Evolutionary conservation across 2,329 filamentous ascomycete genomes (phyloP).

Genomic region (Acarospora socialis): DNA sequence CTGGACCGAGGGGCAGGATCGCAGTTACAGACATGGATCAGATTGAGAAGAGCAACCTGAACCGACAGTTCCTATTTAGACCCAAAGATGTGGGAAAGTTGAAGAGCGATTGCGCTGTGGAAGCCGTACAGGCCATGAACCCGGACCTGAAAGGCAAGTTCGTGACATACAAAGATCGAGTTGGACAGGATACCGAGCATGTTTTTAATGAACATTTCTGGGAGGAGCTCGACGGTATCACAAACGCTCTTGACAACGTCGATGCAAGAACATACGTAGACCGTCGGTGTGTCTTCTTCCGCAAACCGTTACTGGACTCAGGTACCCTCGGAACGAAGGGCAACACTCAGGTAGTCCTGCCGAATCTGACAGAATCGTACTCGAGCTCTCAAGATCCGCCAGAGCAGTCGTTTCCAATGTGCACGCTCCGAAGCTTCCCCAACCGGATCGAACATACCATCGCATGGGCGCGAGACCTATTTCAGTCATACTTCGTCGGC

Average conservation of each 20-base stretch:
- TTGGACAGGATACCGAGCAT: slow-evolving; percentile 81
- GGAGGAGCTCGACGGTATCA: slow-evolving; percentile 74
- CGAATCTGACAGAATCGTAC: slow-evolving; percentile 87
- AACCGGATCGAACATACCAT: slow-evolving; percentile 99
- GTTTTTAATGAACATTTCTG: slow-evolving; percentile 93
- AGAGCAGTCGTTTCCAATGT: slow-evolving; percentile 98
- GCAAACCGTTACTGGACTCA: slow-evolving; percentile 88
- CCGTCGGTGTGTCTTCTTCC: slow-evolving; percentile 93
- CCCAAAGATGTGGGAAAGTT: slow-evolving; percentile 84
- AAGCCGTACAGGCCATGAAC: slow-evolving; percentile 90
- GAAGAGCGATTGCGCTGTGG: slow-evolving; percentile 90
- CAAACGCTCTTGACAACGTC: slow-evolving; percentile 94
- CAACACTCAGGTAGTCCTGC: slow-evolving; percentile 92
- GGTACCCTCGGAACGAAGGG: slow-evolving; percentile 98
- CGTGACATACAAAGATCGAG: slow-evolving; percentile 69
- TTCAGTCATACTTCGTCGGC: slow-evolving; percentile 86
- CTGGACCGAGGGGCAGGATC: slow-evolving; percentile 77
- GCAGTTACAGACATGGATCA: slow-evolving; percentile 95
- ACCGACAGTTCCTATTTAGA: slow-evolving; percentile 92
- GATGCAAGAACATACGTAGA: slow-evolving; percentile 95
- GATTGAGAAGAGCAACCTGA: slow-evolving; percentile 97
- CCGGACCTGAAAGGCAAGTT: slow-evolving; percentile 82
- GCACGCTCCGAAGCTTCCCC: slow-evolving; percentile 89
- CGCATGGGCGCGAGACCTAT: slow-evolving; percentile 91
- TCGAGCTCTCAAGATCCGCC: slow-evolving; percentile 94